Base-by-base conservation (phyloP, 805 yeast species). In the Wickerhamiella sergipiensis region DNA sequence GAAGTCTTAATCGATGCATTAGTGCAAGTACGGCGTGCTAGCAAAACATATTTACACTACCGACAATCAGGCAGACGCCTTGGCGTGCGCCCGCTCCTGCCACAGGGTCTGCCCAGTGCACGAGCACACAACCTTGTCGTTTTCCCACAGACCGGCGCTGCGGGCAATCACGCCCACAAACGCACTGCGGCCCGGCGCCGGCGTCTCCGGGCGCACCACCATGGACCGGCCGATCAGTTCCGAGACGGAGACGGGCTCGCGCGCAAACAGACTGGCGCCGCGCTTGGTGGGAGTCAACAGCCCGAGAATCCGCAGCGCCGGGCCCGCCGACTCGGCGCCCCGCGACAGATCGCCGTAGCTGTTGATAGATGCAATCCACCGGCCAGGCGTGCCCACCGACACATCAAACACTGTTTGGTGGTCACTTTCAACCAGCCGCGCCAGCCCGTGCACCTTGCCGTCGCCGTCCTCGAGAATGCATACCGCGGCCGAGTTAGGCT, bases 141-240 rank as follows among this genome's bases (percentile, higher is more conserved):
- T 92, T 63, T 90, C 95, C 97, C 97, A 92, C 23, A 80, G 85
- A 15, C 98, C 98, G 1, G 98, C 97, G 60, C 94, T 83, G 61
- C 97, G 76, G 0, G 97, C 97, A 62, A 92, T 79, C 22, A 90
- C 95, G 29, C 98, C 97, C 47, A 81, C 81, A 9, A 85, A 67
- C 13, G 62, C 54, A 29, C 48, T 46, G 5, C 50, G 46, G 55
- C 51, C 7, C 56, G 58, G 21, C 13, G 2, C 12, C n/a, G 46
- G 19, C 7, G 52, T 46, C 15, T 24, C 43, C 5, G 55, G 47
- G 45, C 53, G 52, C 8, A 56, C 50, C 26, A 48, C 55, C n/a
- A 55, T 24, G 1, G 61, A 52, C 19, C 62, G 53, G n/a, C 64
- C 64, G 18, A 60, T 54, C 21, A 58, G 43, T 6, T 46, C 24